Evolutionary conservation across 1,284 basidiomycete genomes (phyloP).

Genomic region (Paramarasmius palmivorus): DNA sequence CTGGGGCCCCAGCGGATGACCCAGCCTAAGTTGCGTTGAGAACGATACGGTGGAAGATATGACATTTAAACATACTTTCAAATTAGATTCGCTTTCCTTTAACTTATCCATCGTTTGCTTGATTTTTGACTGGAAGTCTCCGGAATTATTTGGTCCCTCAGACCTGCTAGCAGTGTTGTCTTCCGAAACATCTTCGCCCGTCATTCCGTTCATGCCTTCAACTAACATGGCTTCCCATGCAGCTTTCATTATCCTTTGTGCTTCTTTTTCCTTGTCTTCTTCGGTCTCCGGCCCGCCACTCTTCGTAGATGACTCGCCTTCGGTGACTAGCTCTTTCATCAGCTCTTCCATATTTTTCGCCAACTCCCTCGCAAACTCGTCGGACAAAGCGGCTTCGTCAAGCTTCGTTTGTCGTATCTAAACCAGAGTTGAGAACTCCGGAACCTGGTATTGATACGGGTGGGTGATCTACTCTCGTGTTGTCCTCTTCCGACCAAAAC

Average conservation of each 20-base stretch:
- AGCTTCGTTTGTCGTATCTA: constrained; percentile 30
- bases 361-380: constrained; percentile 72
- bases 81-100: constrained; percentile 67
- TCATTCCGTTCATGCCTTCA: constrained; percentile 62
- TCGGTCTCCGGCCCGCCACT: constrained; percentile 23
- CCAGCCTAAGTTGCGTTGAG: constrained; percentile 21
- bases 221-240: constrained; percentile 79
- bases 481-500: constrained; percentile 29
- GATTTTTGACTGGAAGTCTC: constrained; percentile 75
- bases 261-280: constrained; percentile 37
- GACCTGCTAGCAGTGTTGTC: constrained; percentile 50
- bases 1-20: constrained; percentile 27
- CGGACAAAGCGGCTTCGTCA: constrained; percentile 40
- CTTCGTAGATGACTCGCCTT: constrained; percentile 21
- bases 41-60: constrained; percentile 7
- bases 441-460: constrained; percentile 35
- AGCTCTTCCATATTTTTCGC: constrained; percentile 85
- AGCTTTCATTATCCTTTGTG: constrained; percentile 51
- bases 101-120: constrained; percentile 80
- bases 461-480: constrained; percentile 42
- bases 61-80: constrained; percentile 32
- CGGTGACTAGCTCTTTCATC: constrained; percentile 61
- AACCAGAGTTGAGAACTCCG: constrained; percentile 17
- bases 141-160: constrained; percentile 57
- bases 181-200: constrained; percentile 24